These are phyloP conservation scores for Cynanchum wilfordii DNA, from an alignment of 257 asterid genomes.

Conservation along the genomic window DNA sequence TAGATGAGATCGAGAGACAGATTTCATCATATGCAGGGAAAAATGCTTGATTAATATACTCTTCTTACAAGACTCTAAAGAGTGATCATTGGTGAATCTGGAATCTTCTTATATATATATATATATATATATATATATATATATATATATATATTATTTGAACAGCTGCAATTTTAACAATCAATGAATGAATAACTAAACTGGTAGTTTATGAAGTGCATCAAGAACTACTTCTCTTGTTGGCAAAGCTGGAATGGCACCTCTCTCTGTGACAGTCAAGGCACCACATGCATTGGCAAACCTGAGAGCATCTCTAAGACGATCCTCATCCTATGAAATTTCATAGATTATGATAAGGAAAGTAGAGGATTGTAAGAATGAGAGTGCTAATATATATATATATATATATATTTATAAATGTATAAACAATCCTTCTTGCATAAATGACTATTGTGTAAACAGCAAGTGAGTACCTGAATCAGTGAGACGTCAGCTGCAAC, in stretches of 20 bases:
- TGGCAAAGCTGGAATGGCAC: conserved; percentile 97
- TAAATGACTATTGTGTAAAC: neutral
- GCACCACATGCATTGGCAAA: conserved; percentile 97
- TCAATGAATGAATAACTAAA: conserved; percentile 21
- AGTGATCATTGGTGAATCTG: no score
- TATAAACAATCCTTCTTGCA: neutral
- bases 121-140: no score
- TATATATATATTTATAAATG: neutral
- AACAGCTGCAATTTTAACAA: neutral
- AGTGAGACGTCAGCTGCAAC: conserved; percentile 66
- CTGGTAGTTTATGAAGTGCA: conserved; percentile 51
- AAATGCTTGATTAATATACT: neutral
- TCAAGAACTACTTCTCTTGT: conserved; percentile 54
- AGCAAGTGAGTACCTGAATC: conserved; percentile 49
- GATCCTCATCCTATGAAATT: conserved; percentile 57
- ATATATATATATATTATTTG: neutral
- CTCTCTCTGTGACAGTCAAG: conserved; percentile 85
- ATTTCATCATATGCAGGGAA: neutral
- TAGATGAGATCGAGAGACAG: neutral
- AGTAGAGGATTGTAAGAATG: neutral
- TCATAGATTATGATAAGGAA: neutral
- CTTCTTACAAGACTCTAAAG: neutral
- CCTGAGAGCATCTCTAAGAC: conserved; percentile 66
- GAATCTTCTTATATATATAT: no score
- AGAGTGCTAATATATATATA: no score